Evolutionary conservation across 1,139 yeast species (phyloP).

Genomic region (Kurtzmaniella quercitrusa): DNA sequence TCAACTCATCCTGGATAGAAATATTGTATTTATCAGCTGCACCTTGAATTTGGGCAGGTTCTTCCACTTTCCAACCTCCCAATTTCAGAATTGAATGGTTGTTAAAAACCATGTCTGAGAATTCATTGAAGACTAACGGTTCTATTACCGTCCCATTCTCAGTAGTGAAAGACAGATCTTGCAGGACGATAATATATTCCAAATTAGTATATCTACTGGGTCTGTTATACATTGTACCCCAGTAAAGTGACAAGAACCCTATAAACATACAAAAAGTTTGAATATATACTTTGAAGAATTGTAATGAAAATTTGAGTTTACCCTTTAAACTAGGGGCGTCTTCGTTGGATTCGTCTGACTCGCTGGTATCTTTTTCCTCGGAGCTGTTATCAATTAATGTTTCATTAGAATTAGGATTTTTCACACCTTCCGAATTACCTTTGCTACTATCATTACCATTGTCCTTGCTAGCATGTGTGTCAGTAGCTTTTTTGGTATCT

Average conservation of each 20-base stretch:
- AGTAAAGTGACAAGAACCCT: constrained; percentile 47
- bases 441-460: too few relatives aligned
- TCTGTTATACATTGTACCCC: constrained; percentile 56
- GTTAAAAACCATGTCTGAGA: constrained; percentile 18
- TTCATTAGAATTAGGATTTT: too few relatives aligned
- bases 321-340: not conserved
- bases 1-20: constrained; percentile 29
- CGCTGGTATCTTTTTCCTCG: not conserved
- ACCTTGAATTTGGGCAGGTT: constrained; percentile 22
- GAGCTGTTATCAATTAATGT: too few relatives aligned
- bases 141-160: constrained; percentile 14
- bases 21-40: constrained; percentile 29
- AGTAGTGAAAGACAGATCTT: constrained; percentile 27
- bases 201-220: constrained; percentile 32
- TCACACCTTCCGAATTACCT: too few relatives aligned
- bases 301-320: constrained; percentile 6
- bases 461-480: too few relatives aligned
- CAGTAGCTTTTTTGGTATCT: not conserved
- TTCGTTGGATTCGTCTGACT: not conserved
- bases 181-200: constrained; percentile 42
- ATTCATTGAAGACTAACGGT: constrained; percentile 30
- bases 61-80: constrained; percentile 40
- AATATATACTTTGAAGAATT: constrained; percentile 11
- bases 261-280: constrained; percentile 18
- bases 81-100: constrained; percentile 13